Conservation (phyloP, 768 basidiomycete species). For the Pisolithus orientalis region DNA sequence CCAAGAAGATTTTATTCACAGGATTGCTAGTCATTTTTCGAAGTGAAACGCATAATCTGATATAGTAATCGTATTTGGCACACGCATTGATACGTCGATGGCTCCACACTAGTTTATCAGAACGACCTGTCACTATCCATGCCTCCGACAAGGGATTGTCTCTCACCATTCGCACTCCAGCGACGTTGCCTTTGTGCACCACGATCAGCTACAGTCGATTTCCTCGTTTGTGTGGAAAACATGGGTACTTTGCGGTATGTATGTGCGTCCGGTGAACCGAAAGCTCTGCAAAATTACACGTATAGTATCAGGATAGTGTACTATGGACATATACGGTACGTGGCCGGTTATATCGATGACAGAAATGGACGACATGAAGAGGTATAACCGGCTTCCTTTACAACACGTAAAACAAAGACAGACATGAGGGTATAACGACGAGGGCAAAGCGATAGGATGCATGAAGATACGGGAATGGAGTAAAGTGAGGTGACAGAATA, state of each 20-base stretch:
- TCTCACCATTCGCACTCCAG: neutral
- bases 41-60: constrained; percentile 85
- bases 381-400: neutral
- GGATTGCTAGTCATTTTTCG: constrained; percentile 67
- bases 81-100: neutral
- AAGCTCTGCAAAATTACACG: neutral
- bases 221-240: too few relatives aligned
- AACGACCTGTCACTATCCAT: neutral
- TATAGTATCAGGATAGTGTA: neutral
- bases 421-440: constrained; percentile 14
- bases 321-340: constrained; percentile 1
- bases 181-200: neutral
- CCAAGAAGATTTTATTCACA: constrained; percentile 1
- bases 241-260: neutral
- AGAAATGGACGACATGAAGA: neutral
- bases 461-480: constrained; percentile 3
- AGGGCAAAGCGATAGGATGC: constrained; percentile 6
- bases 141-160: neutral
- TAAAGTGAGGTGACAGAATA: constrained; percentile 9
- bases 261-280: neutral
- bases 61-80: constrained; percentile 3
- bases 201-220: neutral
- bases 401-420: constrained; percentile 5
- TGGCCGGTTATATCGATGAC: neutral
- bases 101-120: neutral